phyloP scores from a whole-genome alignment of 1,284 basidiomycete genomes.

The Ustilago curta region DNA sequence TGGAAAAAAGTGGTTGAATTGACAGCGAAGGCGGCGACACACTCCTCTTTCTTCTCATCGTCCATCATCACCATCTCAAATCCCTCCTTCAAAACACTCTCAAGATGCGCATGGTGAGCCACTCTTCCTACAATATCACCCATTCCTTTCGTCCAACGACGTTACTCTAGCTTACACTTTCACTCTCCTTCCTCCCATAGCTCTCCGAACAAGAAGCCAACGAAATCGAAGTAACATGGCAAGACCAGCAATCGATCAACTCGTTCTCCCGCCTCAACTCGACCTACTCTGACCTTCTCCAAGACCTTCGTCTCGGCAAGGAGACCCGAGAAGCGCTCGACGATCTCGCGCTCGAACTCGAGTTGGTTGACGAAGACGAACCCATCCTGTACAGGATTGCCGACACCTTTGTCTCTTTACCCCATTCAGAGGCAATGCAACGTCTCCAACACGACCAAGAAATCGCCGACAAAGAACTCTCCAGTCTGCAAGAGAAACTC shows the following conservation, averaged over 20 bases:
- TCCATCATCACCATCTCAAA: constrained; percentile 7
- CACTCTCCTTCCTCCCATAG: constrained; percentile 1
- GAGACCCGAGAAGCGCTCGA: constrained; percentile 93
- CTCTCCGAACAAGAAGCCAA: constrained; percentile 71
- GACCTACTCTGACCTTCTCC: constrained; percentile 79
- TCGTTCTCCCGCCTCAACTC: constrained; percentile 91
- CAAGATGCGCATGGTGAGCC: constrained; percentile 52
- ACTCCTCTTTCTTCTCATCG: background rate
- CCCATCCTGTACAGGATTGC: constrained; percentile 83
- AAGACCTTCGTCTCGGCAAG: constrained; percentile 79
- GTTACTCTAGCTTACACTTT: background rate
- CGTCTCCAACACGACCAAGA: constrained; percentile 80
- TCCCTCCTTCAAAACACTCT: background rate
- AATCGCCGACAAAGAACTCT: constrained; percentile 76
- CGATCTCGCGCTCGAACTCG: constrained; percentile 86
- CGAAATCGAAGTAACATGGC: constrained; percentile 88
- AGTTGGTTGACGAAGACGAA: constrained; percentile 71
- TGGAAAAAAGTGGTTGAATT: background rate
- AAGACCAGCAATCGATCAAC: constrained; percentile 94
- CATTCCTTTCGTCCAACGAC: background rate
- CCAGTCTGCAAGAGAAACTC: constrained; percentile 74
- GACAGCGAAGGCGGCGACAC: background rate
- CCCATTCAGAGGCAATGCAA: constrained; percentile 78
- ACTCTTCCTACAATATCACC: background rate
- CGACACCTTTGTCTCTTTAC: constrained; percentile 86